Conservation (phyloP, 2,329 filamentous ascomycete genomes). For the Penicillium vulpinum region DNA sequence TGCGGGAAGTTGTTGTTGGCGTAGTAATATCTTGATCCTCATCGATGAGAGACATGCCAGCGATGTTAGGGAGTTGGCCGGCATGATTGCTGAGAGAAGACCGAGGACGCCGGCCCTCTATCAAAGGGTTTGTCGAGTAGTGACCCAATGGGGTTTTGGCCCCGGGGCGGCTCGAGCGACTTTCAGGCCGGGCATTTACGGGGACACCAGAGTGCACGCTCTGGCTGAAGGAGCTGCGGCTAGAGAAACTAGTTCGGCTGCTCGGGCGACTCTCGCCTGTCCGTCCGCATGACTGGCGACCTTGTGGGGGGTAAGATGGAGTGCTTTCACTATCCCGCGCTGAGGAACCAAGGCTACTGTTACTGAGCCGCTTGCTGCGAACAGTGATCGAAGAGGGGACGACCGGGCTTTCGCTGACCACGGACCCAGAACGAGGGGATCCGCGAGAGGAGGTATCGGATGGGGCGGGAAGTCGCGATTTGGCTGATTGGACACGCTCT, state of each 20-base stretch:
- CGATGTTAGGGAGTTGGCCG: constrained; percentile 60
- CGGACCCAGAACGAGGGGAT: constrained; percentile 67
- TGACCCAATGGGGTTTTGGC: constrained; percentile 64
- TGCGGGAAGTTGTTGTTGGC: constrained; percentile 44
- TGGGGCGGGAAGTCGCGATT: constrained; percentile 86
- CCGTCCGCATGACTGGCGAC: constrained; percentile 52
- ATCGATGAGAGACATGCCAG: constrained; percentile 55
- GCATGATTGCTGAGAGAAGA: constrained; percentile 66
- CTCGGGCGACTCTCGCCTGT: constrained; percentile 64
- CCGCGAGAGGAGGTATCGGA: constrained; percentile 72
- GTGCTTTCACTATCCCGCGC: constrained; percentile 38
- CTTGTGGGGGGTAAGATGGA: constrained; percentile 37
- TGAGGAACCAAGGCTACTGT: constrained; percentile 44
- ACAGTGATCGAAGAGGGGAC: constrained; percentile 60
- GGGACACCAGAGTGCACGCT: constrained; percentile 39
- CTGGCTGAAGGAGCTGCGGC: constrained; percentile 43
- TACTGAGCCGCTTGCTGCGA: constrained; percentile 47
- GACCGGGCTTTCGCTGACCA: constrained; percentile 45
- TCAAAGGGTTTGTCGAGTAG: constrained; percentile 51
- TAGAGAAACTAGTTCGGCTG: constrained; percentile 67
- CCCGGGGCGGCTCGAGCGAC: constrained; percentile 62
- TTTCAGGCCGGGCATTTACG: constrained; percentile 59
- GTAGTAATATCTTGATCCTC: constrained; percentile 52
- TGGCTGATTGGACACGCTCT: constrained; percentile 84
- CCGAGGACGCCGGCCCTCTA: constrained; percentile 60